Base-by-base conservation (phyloP, 1,139 yeast genomes). In the Taphrina pruni region DNA sequence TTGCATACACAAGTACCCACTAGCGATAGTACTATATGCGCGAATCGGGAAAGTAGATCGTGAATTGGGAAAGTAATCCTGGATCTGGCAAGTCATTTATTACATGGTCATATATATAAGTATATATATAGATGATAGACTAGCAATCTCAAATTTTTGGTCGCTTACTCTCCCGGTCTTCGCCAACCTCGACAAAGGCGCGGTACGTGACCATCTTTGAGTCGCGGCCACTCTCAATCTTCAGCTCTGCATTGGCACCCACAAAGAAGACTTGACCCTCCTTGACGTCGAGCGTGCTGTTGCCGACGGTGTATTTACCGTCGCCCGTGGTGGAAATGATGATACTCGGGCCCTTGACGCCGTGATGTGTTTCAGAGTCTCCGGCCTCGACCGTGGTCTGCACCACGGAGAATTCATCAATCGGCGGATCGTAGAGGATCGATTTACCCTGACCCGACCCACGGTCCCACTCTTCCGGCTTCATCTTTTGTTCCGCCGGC, bases 401-500 rank as follows among this genome's bases (percentile, higher is more conserved):
- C 76, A 95, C 84, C 32, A 94, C 98, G 2, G 97, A 84, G 77
- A 94, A 94, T 81, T 94, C 99, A 72, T 88, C 96, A 77, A 94
- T 94, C 72, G 99, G 99, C 36, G 99, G 99, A 78, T 94, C 89
- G 79, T 88, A 95, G 73, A 93, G 83, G 51, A 84, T 85, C 38
- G 89, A 85, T 60, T 79, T 78, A 57, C 76, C 76, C 46, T 78
- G 77, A 39, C 61, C 58, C 21, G 61, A 45, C 8, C 85, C 89
- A 69, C 96, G 96, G 58, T 83, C 79, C 77, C 90, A 92, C 9
- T 81, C 74, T 74, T 81, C 80, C 45, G 90, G 86, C 65, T 86
- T 85, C 96, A 93, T 90, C 80, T 91, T 92, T 81, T 95, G 99
- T 77, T 91, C 91, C 74, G 88, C 91, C 55, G 93, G 97, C 36